phyloP scores from a whole-genome alignment of 73 alveolate species.

The Paramecium primaurelia region DNA sequence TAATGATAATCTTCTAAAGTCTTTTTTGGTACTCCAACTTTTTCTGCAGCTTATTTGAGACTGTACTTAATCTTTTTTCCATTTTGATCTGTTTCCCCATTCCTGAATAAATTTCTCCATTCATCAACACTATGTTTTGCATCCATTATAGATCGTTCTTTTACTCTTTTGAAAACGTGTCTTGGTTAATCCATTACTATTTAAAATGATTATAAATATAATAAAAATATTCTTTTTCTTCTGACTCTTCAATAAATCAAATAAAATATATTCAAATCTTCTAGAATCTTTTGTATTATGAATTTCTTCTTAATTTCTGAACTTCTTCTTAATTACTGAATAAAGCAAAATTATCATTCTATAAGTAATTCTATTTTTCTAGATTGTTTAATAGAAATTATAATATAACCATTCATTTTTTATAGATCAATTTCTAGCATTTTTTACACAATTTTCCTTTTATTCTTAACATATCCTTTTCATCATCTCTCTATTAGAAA shows the following conservation, averaged over 20 bases:
- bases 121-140: neutral
- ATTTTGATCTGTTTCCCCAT: neutral
- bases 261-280: too few relatives aligned
- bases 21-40: conserved; percentile 43
- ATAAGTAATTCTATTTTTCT: too few relatives aligned
- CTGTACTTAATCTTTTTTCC: conserved; percentile 9
- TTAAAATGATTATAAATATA: neutral
- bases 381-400: too few relatives aligned
- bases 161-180: conserved; percentile 15
- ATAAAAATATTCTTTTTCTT: neutral
- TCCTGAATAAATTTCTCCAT: conserved; percentile 4
- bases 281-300: too few relatives aligned
- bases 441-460: too few relatives aligned
- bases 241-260: neutral
- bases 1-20: conserved; percentile 31
- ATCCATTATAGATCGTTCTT: conserved; percentile 30
- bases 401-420: too few relatives aligned
- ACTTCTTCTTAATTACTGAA: too few relatives aligned
- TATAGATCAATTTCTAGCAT: too few relatives aligned
- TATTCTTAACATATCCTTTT: neutral
- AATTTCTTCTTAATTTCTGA: too few relatives aligned
- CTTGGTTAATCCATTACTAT: neutral
- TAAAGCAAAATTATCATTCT: too few relatives aligned
- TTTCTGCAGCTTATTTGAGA: conserved; percentile 17
- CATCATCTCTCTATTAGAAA: neutral